Evolutionary conservation across 805 yeast genomes (phyloP), one percentile per base, ranked within the genome.

Genomic region (Cyberlindnera subsufficiens): DNA sequence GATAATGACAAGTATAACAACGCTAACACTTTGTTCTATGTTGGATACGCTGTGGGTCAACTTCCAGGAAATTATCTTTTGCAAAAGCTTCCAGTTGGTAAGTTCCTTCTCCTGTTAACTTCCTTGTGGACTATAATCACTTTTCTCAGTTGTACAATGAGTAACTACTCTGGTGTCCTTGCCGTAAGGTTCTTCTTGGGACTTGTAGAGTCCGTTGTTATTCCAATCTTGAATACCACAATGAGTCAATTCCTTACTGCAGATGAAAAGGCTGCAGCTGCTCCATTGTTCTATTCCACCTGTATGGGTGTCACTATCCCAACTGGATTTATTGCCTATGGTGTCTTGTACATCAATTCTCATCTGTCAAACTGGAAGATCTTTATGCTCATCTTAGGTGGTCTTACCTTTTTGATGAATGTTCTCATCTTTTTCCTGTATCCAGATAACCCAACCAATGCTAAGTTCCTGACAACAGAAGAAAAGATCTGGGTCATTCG

Each of bases 401-500:
- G 77, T 13, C 55, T 75, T 33, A 75, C 85, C 0, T 61, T 78
- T 18, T 20, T 71, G 17, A 45, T 68, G 31, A 56, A 69, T 2
- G 35, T 65, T 2, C 37, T 64, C 5, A 56, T 70, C 4, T 54
- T 59, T 40, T 65, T 67, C 45, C 39, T 67, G 17, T 79, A 76
- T 51, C 86, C 86, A 33, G 68, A 72, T 45, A 75, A 78, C 54
- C 85, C 85, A 14, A 57, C 79, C 0, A 67, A 64, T 46, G 78
- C 78, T 6, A 65, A 59, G 43, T 74, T 74, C 49, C 63, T 80
- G 38, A 46, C 70, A 5, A 55, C 53, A 3, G 67, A 74, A 35
- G 85, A 80, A 55, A 76, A 69, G 51, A 69, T 76, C 11, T 69
- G 74, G 71, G 60, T 72, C 44, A 74, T 75, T 47, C 57, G 72